Evolutionary conservation across 768 basidiomycete species (phyloP), one percentile per base, ranked within the genome.

Genomic region (Chalciporus pseudorubinellus): DNA sequence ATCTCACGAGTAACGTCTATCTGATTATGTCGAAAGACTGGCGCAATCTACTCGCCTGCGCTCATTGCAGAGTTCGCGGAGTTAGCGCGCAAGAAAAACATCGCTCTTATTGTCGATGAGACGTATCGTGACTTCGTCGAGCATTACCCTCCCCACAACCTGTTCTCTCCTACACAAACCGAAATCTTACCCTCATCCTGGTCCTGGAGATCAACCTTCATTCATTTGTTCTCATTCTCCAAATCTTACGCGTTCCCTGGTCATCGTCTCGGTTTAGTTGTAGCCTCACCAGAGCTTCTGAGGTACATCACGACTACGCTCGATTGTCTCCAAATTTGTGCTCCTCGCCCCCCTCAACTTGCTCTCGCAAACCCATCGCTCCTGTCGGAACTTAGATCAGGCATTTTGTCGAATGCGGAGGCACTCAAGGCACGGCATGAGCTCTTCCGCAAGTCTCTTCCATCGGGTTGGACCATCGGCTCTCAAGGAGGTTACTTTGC

Each of bases 221-320:
- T 90, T 51, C 83, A 85, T 58, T 73, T 92, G 22, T 89, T 84
- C 65, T 90, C 87, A 19, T 90, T 90, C 68, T 89, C 85, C 40
- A 94, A 92, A 70, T 79, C 84, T 36, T 85, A 89, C 69, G 82
- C 79, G 45, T 74, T 89, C n/a, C 91, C 92, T 0, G 91, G 91
- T 0, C 85, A 92, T 66, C 81, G 91, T 11, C 78, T 93, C 5
- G 92, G 92, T 2, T 77, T 79, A 4, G 76, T 92, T 50, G 77
- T 82, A 18, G 84, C 85, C 1, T 80, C 83, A 0, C 80, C 83
- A 0, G 53, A 62, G 0, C 65, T 92, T 44, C 69, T 86, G 7
- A 56, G 56, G 14, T 58, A 76, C 5, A 63, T 83, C 44, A 76
- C 72, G 20, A 82, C 74, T n/a, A 78, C 86, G 19, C 78, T 91